Percentiles rank a stretch among this genome's conserved stretches.
phyloP scores from a whole-genome alignment of 2,329 filamentous ascomycete species.

The Pyrenochaeta sp. region DNA sequence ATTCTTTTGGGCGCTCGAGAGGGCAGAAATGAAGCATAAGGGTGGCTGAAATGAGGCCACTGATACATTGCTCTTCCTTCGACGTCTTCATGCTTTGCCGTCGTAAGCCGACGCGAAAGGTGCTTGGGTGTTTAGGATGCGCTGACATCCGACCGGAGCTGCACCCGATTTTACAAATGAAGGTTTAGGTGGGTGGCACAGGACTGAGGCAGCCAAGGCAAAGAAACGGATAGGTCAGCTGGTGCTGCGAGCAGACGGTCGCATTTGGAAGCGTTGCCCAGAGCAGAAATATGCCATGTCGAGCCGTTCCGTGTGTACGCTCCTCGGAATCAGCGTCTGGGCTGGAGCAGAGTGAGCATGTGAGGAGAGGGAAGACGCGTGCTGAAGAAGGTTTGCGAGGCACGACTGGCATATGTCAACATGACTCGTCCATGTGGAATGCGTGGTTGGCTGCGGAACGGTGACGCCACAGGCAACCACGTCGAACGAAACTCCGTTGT shows the following conservation, averaged over 20 bases:
- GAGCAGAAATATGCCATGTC: not conserved
- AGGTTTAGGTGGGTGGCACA: conserved; percentile 14
- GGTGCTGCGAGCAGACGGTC: conserved; percentile 13
- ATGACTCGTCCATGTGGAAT: conserved; percentile 20
- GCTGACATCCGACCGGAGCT: conserved; percentile 9
- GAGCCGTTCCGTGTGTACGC: not conserved
- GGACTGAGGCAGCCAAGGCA: conserved; percentile 24
- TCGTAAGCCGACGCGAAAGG: conserved; percentile 12
- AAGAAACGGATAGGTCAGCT: conserved; percentile 8
- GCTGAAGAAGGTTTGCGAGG: conserved; percentile 1
- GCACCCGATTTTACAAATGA: conserved; percentile 35
- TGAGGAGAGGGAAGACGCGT: conserved; percentile 2
- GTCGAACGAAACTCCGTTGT: not conserved
- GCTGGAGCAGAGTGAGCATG: not conserved
- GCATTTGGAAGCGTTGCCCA: not conserved
- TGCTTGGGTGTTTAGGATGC: conserved; percentile 7
- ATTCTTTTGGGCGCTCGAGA: not conserved
- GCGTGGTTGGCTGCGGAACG: conserved; percentile 1
- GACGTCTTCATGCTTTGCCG: conserved; percentile 18
- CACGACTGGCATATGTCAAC: conserved; percentile 32
- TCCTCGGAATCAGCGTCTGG: not conserved
- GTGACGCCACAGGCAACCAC: conserved; percentile 1
- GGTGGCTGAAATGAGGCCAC: conserved; percentile 29
- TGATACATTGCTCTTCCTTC: conserved; percentile 12
- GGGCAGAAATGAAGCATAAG: conserved; percentile 20